Conservation (phyloP, 225 moss, liverwort and hornwort genomes). For the Pleurozium schreberi region DNA sequence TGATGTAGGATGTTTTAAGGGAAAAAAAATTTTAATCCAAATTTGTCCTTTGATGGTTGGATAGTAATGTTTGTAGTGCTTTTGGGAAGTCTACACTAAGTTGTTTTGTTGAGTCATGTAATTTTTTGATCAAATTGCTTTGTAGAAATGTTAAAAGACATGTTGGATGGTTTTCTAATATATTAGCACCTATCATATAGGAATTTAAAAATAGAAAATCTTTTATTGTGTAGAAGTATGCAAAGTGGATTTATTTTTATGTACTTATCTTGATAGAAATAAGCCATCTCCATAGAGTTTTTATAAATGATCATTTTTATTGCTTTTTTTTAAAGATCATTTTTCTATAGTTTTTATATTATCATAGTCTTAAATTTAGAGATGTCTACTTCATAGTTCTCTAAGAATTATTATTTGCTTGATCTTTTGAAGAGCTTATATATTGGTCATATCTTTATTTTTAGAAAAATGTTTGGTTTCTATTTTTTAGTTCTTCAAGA, state of each 20-base stretch:
- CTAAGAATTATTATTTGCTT: not conserved
- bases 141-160: no score
- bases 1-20: not conserved
- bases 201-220: no score
- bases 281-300: rapidly evolving
- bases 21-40: not conserved
- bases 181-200: not conserved
- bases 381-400: rapidly evolving
- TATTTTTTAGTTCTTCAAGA: not conserved
- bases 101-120: no score
- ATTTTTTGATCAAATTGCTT: no score
- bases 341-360: not conserved
- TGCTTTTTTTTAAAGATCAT: not conserved
- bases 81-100: not conserved
- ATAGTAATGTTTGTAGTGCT: not conserved
- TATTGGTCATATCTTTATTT: no score
- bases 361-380: no score
- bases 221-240: rapidly evolving
- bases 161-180: rapidly evolving
- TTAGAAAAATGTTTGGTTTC: not conserved
- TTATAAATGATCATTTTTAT: not conserved
- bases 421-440: rapidly evolving
- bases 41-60: not conserved
- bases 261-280: not conserved
- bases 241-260: not conserved